Base-by-base conservation (phyloP, 2,329 filamentous ascomycete genomes). In the Pseudocercospora vitis region DNA sequence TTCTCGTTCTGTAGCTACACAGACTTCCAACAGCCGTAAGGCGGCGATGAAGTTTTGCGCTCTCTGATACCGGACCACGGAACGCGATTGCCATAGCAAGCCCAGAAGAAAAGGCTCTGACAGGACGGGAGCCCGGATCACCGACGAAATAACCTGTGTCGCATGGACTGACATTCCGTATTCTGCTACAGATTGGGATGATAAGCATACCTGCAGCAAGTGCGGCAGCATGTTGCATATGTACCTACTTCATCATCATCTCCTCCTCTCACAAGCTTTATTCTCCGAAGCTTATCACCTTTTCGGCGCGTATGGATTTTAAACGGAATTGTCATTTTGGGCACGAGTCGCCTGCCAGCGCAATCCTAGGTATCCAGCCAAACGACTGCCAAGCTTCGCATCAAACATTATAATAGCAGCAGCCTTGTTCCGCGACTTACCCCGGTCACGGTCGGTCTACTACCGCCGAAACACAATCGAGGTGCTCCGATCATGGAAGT, bases 361-460 rank as follows among this genome's bases (percentile, higher is more conserved):
- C 4, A 45, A 5, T 45, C 42, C n/a, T 21, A 24, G 21, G 21
- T 4, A 2, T 7, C 19, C n/a, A 42, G 4, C 19, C 7, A 3
- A 35, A 35, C 32, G n/a, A 42, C 19, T 24, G 37, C 37, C 37
- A 42, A 14, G 23, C 29, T 45, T 45, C 18, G 42, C 23, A 23
- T 28, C 24, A 12, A 19, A 45, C n/a, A 1, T 21, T 8, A 44
- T 14, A 7, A 23, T 16, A 21, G 19, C n/a, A 26, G 3, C 39
- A 18, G 21, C 39, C 39, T 31, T n/a, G 29, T 26, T 21, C 37
- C 37, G 12, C 8, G 2, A 26, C 16, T 42, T 19, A 21, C 37
- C 21, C 37, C 24, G 37, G 14, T 21, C 37, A 42, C 12, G 24
- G 21, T 42, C 18, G 21, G 19, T 42, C 37, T 42, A 21, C 19